Percentiles rank a stretch among this genome's conserved stretches.
phyloP scores from a whole-genome alignment of 2,329 filamentous ascomycete species.

The Endoconidiophora polonica region DNA sequence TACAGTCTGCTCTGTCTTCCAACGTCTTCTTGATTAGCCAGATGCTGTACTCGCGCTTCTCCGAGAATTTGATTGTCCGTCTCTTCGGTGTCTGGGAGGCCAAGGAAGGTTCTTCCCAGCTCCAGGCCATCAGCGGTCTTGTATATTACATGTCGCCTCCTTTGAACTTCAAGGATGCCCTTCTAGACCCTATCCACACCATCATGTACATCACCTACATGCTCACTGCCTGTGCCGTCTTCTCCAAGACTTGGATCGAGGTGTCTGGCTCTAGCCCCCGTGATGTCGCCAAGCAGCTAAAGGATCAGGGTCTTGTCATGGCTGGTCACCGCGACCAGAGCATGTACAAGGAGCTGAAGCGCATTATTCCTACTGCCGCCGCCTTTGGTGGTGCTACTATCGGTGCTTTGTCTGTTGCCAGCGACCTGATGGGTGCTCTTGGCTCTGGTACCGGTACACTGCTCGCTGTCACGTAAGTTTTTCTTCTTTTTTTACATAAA shows the following conservation, averaged over 20 bases:
- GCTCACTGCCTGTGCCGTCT: slow-evolving; percentile 91
- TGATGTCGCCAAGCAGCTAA: slow-evolving; percentile 98
- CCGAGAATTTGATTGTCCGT: slow-evolving; percentile 93
- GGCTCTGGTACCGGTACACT: slow-evolving; percentile 96
- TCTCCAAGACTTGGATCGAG: slow-evolving; percentile 99
- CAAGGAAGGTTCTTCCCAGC: slow-evolving; percentile 87
- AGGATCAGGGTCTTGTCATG: slow-evolving; percentile 99
- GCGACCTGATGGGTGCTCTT: slow-evolving; percentile 87
- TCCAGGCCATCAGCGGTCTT: slow-evolving; percentile 81
- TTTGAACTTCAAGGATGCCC: slow-evolving; percentile 90
- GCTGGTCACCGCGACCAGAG: slow-evolving; percentile 97
- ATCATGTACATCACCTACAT: slow-evolving; percentile 93
- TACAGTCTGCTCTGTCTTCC: slow-evolving; percentile 94
- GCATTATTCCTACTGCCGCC: slow-evolving; percentile 93
- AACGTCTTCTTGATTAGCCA: slow-evolving; percentile 99
- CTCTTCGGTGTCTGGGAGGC: slow-evolving; percentile 98
- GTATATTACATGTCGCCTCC: slow-evolving; percentile 99
- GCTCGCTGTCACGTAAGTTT: slow-evolving; percentile 87
- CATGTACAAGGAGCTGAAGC: slow-evolving; percentile 99
- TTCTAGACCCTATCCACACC: slow-evolving; percentile 93
- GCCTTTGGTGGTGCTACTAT: slow-evolving; percentile 98
- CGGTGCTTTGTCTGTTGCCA: slow-evolving; percentile 87
- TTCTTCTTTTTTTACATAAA: background rate
- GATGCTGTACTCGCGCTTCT: slow-evolving; percentile 98
- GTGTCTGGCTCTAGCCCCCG: slow-evolving; percentile 94